Conservation (phyloP, 148 eudicot species). For the Spergularia marina region DNA sequence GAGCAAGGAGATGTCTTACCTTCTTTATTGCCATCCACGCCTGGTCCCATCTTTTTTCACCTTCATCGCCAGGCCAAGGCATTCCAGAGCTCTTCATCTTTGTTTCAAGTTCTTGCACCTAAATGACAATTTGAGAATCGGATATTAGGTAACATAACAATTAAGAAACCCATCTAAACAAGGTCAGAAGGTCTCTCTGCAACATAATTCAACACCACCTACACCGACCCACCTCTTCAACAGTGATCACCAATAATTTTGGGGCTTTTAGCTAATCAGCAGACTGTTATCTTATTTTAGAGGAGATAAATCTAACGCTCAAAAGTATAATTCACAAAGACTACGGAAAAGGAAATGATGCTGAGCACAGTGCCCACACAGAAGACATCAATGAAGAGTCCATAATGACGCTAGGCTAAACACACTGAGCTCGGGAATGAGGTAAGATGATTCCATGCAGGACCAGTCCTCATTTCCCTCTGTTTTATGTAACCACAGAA, state of each 20-base stretch:
- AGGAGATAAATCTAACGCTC: background rate
- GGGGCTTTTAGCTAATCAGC: too few species aligned
- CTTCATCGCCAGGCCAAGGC: slow-evolving; percentile 99
- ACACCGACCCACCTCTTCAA: background rate
- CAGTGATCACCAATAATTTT: background rate
- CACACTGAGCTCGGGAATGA: background rate
- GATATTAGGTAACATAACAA: background rate
- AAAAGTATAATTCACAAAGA: background rate
- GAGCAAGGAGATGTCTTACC: slow-evolving; percentile 35
- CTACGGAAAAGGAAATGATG: background rate
- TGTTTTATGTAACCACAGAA: background rate
- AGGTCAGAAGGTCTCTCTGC: background rate
- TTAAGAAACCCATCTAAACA: background rate
- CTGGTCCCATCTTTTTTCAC: slow-evolving; percentile 83
- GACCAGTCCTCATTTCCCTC: background rate
- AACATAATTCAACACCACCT: background rate
- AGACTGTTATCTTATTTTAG: background rate
- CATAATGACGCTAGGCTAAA: background rate
- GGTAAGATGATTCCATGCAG: background rate
- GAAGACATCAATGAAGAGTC: background rate
- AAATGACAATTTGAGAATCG: slow-evolving; percentile 18
- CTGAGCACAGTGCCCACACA: background rate
- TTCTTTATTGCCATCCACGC: slow-evolving; percentile 95
- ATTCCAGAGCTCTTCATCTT: slow-evolving; percentile 83
- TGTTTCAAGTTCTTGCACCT: slow-evolving; percentile 80